These are phyloP conservation scores for Trypanosoma theileri DNA, from an alignment of 208 protist species.

Conservation along the genomic window DNA sequence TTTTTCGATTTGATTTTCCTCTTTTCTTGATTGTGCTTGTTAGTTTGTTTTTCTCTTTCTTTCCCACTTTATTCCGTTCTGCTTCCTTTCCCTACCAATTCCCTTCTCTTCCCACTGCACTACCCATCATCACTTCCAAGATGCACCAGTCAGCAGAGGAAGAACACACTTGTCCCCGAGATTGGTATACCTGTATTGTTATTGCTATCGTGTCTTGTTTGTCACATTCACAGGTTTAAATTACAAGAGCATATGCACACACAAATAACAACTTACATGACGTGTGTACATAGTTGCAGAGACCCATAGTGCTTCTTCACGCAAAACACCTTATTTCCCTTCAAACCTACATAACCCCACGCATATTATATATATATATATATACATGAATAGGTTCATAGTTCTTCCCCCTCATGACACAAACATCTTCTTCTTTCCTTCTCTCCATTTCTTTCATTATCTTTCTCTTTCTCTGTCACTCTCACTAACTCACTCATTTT, in stretches of 20 bases:
- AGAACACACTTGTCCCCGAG: no score
- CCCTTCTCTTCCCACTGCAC: background rate
- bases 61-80: background rate
- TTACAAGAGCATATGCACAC: no score
- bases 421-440: constrained; percentile 2
- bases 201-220: no score
- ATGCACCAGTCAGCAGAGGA: background rate
- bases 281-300: no score
- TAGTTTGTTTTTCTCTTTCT: background rate
- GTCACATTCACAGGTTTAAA: no score
- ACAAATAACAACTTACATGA: no score
- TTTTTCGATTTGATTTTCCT: background rate
- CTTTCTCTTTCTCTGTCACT: background rate
- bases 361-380: no score
- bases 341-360: no score
- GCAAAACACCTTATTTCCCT: no score
- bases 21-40: background rate
- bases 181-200: no score
- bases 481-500: background rate
- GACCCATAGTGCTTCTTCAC: no score
- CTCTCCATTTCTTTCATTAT: background rate
- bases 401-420: background rate
- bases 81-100: background rate
- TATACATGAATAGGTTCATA: no score
- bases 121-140: background rate